A percentile compares a stretch with the other conserved stretches of the same genome.
These are phyloP conservation scores for Ogataea siamensis DNA, from an alignment of 805 yeast genomes.

Conservation along the genomic window DNA sequence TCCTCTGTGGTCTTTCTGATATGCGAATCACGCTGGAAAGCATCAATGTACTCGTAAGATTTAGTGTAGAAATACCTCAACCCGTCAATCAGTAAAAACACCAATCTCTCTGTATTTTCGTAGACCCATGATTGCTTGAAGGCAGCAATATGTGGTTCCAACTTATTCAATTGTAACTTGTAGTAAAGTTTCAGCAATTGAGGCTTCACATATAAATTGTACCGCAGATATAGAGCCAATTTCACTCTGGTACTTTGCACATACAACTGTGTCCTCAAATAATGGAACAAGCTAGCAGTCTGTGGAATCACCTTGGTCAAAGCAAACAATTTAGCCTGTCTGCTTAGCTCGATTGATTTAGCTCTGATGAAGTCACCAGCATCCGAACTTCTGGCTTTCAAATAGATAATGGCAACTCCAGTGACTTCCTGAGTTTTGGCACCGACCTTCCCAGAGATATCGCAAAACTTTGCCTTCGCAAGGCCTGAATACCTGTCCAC, in stretches of 20 bases:
- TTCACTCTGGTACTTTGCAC: slow-evolving; percentile 11
- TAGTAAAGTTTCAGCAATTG: slow-evolving; percentile 9
- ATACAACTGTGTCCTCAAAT: slow-evolving; percentile 7
- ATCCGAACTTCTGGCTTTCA: slow-evolving; percentile 10
- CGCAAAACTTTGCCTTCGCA: slow-evolving; percentile 4
- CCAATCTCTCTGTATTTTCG: slow-evolving; percentile 7
- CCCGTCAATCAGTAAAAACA: slow-evolving; percentile 4
- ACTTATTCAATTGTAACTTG: slow-evolving; percentile 13
- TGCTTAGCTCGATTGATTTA: slow-evolving; percentile 6
- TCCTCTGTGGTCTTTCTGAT: slow-evolving; percentile 27
- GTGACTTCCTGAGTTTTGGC: slow-evolving; percentile 7
- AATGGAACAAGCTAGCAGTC: neutral
- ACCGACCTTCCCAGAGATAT: neutral
- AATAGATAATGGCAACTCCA: neutral
- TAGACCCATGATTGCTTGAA: slow-evolving; percentile 16
- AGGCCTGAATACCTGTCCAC: slow-evolving; percentile 21
- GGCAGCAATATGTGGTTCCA: slow-evolving; percentile 23
- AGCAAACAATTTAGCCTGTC: slow-evolving; percentile 5
- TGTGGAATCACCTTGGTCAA: slow-evolving; percentile 20
- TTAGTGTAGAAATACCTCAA: slow-evolving; percentile 9
- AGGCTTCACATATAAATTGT: slow-evolving; percentile 27
- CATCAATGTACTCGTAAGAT: slow-evolving; percentile 14
- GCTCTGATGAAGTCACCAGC: slow-evolving; percentile 1
- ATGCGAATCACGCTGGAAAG: slow-evolving; percentile 21
- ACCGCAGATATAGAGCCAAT: slow-evolving; percentile 17